phyloP scores from a whole-genome alignment of 768 basidiomycete species.

The Dentipellis sp. region DNA sequence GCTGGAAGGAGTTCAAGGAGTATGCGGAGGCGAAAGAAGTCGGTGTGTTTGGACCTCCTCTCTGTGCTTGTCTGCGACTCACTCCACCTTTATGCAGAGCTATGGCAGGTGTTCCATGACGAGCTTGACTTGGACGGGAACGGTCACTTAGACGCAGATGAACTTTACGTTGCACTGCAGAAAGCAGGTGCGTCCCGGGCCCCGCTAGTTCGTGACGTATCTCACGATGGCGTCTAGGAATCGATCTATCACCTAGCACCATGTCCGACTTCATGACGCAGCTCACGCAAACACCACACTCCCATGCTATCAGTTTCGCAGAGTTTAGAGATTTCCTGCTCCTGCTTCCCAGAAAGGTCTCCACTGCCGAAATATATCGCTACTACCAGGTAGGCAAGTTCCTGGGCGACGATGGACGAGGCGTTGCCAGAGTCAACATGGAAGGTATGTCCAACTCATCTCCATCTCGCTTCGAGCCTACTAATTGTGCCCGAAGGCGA shows the following conservation, averaged over 20 bases:
- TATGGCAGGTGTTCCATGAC: slow-evolving; percentile 88
- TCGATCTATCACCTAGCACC: slow-evolving; percentile 58
- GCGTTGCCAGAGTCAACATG: slow-evolving; percentile 77
- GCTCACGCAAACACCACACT: slow-evolving; percentile 63
- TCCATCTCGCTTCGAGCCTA: slow-evolving; percentile 2
- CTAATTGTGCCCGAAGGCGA: slow-evolving; percentile 41
- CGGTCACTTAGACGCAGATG: slow-evolving; percentile 64
- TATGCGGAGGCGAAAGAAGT: slow-evolving; percentile 78
- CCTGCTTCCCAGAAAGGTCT: slow-evolving; percentile 73
- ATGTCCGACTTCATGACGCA: slow-evolving; percentile 74
- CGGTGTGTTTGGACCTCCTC: slow-evolving; percentile 32
- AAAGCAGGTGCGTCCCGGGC: slow-evolving; percentile 51
- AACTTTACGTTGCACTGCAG: slow-evolving; percentile 50
- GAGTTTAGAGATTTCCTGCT: slow-evolving; percentile 90
- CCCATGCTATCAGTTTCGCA: slow-evolving; percentile 63
- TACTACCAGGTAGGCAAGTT: slow-evolving; percentile 67
- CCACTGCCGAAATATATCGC: slow-evolving; percentile 76
- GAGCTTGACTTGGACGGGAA: slow-evolving; percentile 88
- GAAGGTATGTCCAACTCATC: slow-evolving; percentile 53
- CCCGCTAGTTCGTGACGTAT: slow-evolving; percentile 10
- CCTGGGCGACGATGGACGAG: slow-evolving; percentile 67
- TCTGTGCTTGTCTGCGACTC: not conserved
- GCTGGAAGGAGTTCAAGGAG: slow-evolving; percentile 63
- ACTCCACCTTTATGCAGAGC: slow-evolving; percentile 36
- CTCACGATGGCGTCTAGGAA: slow-evolving; percentile 38